phyloP scores from a whole-genome alignment of 2,329 filamentous ascomycete genomes.

The Juglanconis oblonga region DNA sequence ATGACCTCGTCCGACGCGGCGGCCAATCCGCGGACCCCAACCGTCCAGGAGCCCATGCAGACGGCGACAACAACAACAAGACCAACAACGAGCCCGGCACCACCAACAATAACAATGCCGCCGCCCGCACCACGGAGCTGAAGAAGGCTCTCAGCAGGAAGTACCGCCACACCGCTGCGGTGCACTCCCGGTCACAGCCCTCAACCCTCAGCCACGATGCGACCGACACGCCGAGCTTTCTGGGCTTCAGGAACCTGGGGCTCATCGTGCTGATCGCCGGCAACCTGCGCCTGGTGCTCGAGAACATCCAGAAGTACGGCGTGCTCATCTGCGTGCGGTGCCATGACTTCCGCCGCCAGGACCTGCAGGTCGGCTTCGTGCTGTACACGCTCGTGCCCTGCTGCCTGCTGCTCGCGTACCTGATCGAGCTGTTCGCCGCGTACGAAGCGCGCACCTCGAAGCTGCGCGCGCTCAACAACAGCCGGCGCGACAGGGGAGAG shows the following conservation, averaged over 20 bases:
- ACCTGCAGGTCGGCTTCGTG: slow-evolving; percentile 70
- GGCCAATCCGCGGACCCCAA: background rate
- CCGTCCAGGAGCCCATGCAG: too few species aligned
- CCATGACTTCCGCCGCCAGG: slow-evolving; percentile 79
- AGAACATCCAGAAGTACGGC: slow-evolving; percentile 98
- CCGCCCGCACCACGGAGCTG: slow-evolving; percentile 26
- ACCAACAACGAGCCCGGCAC: slow-evolving; percentile 17
- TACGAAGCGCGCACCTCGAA: slow-evolving; percentile 68
- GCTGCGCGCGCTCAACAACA: background rate
- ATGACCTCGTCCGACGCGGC: slow-evolving; percentile 5
- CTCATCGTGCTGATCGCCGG: slow-evolving; percentile 88
- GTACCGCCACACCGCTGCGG: slow-evolving; percentile 88
- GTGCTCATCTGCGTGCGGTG: slow-evolving; percentile 89
- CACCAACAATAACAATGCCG: slow-evolving; percentile 21
- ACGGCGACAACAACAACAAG: background rate
- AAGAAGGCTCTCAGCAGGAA: slow-evolving; percentile 51
- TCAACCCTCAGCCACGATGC: slow-evolving; percentile 88
- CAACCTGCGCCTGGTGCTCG: slow-evolving; percentile 90
- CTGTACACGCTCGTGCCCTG: slow-evolving; percentile 87
- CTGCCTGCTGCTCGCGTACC: slow-evolving; percentile 84
- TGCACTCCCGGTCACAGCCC: slow-evolving; percentile 68
- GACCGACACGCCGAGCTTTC: slow-evolving; percentile 71
- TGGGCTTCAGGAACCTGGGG: slow-evolving; percentile 95
- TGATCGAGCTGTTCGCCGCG: slow-evolving; percentile 83
- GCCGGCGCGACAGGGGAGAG: background rate